Evolutionary conservation across 805 yeast species (phyloP), one percentile per base, ranked within the genome.

Genomic region (Isabelozyma gotoi): DNA sequence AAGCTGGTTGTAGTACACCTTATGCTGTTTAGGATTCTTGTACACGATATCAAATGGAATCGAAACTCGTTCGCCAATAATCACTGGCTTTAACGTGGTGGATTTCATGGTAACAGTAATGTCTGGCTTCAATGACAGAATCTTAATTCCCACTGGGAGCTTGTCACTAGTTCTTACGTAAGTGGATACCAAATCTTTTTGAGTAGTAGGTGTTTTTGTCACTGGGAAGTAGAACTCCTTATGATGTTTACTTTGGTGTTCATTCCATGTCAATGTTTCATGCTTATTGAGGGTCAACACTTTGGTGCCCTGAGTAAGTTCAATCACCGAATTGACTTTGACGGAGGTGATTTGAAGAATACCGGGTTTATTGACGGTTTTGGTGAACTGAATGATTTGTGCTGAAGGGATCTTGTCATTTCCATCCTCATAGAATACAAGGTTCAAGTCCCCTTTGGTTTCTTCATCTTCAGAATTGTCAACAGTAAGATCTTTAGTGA

Each of bases 51-150:
- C 40, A 14, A 65, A 50, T 0, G 62, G 54, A 0, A 65, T 33
- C 0, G 46, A 15, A 2, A 65, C 39, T 42, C 56, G 61, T 44
- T 68, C 75, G 2, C 73, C 72, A 1, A 68, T 40, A 4, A 63
- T 46, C 3, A 64, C 45, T 1, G 56, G 41, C 2, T 44, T 35
- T 2, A 49, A 21, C 11, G 41, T 42, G 1, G 53, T 42, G 2
- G 41, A 33, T 11, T 35, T 39, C 34, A 55, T 18, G 0, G 48
- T 38, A 4, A 60, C 37, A 2, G 33, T 15, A 0, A 67, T 40
- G 4, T 55, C 47, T 10, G 75, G 75, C 29, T 52, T 57, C 5
- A 62, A 41, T 2, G 66, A 63, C 12, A 44, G 33, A 4, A 61
- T 47, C 18, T 40, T 46, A 2, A 62, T 43, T 1, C 47, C 32